Evolutionary conservation across 108 stramenopile species (phyloP), one percentile per base, ranked within the genome.

Genomic region (Cyclotella choctawhatcheeana): DNA sequence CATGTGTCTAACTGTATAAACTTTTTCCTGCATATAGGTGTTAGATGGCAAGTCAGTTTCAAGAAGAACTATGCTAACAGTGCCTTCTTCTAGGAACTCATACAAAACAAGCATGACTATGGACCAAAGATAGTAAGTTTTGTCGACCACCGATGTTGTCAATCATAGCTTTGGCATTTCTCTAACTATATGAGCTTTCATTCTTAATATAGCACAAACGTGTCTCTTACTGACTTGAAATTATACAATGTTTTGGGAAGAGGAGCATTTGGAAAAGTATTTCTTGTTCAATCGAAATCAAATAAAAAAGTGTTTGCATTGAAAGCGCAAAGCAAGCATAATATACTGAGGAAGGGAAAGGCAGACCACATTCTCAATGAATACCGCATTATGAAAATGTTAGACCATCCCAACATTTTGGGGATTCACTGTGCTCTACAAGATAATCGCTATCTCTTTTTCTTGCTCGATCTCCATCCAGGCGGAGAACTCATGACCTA

Each of bases 291-390:
- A 51, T 56, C 83, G 32, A 64, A 55, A 35, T 37, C 44, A 16
- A 56, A 76, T 17, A 77, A 73, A 25, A 56, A 63, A 29, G 45
- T 80, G 13, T 92, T 84, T 62, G 90, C 90, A 0, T 84, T 92
- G 67, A 92, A 92, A 60, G 82, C 69, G 12, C 88, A 86, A 72
- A 55, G 85, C 35, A 92, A 92, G 70, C 21, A 67, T 33, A 52
- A 43, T 26, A 92, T 91, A 35, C 58, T 81, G n/a, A 85, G 51
- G 18, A 85, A 89, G 52, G 64, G 79, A 0, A 76, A 86, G 44
- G 71, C 87, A 64, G 85, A 85, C 1, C 85, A 84, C 44, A 81
- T 88, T 26, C 43, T 84, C 48, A 84, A 70, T 33, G 83, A 86
- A 58, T 78, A 77, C 24, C 34, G 47, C 44, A 81, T 86, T 24